Conservation (phyloP, 163 green algal species). For the Prototheca wickerhamii region DNA sequence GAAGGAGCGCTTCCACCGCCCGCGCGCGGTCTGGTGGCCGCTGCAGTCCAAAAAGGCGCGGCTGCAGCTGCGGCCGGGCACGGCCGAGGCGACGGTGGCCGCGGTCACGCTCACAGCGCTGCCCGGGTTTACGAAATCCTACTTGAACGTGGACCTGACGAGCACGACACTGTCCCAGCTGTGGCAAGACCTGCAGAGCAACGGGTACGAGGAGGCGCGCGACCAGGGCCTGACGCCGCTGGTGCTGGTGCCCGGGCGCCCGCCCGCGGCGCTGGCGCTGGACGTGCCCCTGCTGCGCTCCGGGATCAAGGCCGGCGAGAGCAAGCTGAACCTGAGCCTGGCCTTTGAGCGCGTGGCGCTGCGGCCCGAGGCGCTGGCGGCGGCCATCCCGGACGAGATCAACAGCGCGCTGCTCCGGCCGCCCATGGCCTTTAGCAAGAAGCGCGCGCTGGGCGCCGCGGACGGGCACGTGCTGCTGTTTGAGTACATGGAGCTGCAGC, state of each 20-base stretch:
- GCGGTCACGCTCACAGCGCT: slow-evolving; percentile 14
- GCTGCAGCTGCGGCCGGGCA: neutral
- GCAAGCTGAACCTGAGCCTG: slow-evolving; percentile 5
- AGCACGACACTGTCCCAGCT: neutral
- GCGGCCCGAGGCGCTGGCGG: neutral
- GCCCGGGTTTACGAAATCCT: slow-evolving; percentile 10
- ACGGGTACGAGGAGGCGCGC: slow-evolving; percentile 7
- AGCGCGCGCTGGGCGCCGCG: slow-evolving; percentile 14
- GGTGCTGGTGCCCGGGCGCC: slow-evolving; percentile 19
- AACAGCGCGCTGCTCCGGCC: slow-evolving; percentile 25
- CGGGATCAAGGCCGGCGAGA: slow-evolving; percentile 10
- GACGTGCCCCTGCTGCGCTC: slow-evolving; percentile 8
- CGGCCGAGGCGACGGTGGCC: neutral
- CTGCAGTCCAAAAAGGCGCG: neutral
- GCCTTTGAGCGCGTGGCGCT: slow-evolving; percentile 14
- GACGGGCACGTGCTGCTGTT: slow-evolving; percentile 70
- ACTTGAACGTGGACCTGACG: slow-evolving; percentile 2
- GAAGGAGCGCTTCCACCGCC: slow-evolving; percentile 18
- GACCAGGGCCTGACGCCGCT: slow-evolving; percentile 1
- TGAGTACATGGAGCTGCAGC: slow-evolving; percentile 81
- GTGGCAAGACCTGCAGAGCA: slow-evolving; percentile 6
- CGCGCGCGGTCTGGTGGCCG: slow-evolving; percentile 19
- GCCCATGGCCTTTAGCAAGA: slow-evolving; percentile 21
- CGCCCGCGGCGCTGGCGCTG: slow-evolving; percentile 7
- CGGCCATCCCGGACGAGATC: slow-evolving; percentile 3